phyloP scores from a whole-genome alignment of 768 basidiomycete genomes.

The Suillus discolor region DNA sequence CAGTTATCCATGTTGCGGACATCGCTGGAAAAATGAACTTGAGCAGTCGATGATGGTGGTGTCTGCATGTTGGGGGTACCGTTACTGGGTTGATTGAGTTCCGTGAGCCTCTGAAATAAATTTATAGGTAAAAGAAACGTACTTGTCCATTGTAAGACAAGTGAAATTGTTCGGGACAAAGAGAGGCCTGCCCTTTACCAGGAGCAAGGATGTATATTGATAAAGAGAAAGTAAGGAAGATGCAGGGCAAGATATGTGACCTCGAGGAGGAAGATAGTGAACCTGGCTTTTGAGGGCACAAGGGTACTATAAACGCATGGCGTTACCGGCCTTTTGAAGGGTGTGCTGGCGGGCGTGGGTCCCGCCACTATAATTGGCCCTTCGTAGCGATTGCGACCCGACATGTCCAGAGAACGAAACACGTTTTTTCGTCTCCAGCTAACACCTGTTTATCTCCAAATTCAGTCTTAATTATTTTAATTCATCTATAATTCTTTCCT shows the following conservation, averaged over 20 bases:
- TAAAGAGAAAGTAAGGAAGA: constrained; percentile 15
- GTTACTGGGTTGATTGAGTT: constrained; percentile 5
- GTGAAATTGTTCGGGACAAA: constrained; percentile 11
- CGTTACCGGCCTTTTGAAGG: constrained; percentile 46
- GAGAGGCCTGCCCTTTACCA: constrained; percentile 36
- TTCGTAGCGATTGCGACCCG: constrained; percentile 51
- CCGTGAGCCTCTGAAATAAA: constrained; percentile 12
- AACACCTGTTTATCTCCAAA: constrained; percentile 32
- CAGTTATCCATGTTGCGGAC: constrained; percentile 83
- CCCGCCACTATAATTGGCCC: constrained; percentile 50
- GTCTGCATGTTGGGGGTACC: constrained; percentile 30
- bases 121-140: constrained; percentile 29
- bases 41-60: constrained; percentile 42
- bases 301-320: constrained; percentile 28
- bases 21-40: constrained; percentile 79
- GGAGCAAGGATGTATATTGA: constrained; percentile 19
- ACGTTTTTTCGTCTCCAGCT: constrained; percentile 73
- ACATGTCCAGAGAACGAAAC: constrained; percentile 69
- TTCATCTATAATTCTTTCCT: constrained; percentile 23
- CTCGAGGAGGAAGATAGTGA: constrained; percentile 29
- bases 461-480: constrained; percentile 22
- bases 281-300: constrained; percentile 27
- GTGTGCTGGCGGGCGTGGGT: constrained; percentile 40
- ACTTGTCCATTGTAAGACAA: constrained; percentile 19
- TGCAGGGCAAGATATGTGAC: constrained; percentile 21